Evolutionary conservation across 768 basidiomycete genomes (phyloP).

Genomic region (Tulasnella calospora): DNA sequence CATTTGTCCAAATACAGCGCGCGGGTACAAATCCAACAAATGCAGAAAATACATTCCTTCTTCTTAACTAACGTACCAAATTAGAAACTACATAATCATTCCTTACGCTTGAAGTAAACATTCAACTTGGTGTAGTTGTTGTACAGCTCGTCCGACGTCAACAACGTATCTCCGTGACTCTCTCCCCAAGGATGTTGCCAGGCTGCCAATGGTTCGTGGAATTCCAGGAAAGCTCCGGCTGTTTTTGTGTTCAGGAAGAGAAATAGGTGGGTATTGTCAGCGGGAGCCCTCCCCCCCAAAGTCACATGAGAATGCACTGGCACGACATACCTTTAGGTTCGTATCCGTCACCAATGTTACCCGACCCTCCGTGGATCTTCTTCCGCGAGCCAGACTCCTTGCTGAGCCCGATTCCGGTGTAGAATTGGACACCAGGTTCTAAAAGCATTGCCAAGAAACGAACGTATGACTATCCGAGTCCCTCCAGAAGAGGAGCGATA

Average conservation of each 20-base stretch:
- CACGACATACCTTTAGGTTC: slow-evolving; percentile 45
- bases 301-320: background rate
- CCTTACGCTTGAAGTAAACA: slow-evolving; percentile 19
- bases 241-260: background rate
- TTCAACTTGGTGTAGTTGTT: slow-evolving; percentile 46
- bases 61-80: background rate
- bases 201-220: slow-evolving; percentile 65
- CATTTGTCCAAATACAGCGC: background rate
- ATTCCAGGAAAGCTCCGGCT: slow-evolving; percentile 65
- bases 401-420: slow-evolving; percentile 55
- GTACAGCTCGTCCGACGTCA: slow-evolving; percentile 67
- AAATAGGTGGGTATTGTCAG: background rate
- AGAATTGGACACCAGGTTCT: slow-evolving; percentile 76
- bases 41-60: background rate
- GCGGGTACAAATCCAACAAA: background rate
- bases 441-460: background rate
- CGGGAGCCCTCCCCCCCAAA: background rate
- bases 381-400: slow-evolving; percentile 53
- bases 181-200: slow-evolving; percentile 46
- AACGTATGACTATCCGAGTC: background rate
- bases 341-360: slow-evolving; percentile 53
- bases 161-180: slow-evolving; percentile 51
- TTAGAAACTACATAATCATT: background rate
- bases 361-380: slow-evolving; percentile 72
- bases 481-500: background rate